Evolutionary conservation across 208 protist genomes (phyloP).

Genomic region (Acanthamoeba lenticulata): DNA sequence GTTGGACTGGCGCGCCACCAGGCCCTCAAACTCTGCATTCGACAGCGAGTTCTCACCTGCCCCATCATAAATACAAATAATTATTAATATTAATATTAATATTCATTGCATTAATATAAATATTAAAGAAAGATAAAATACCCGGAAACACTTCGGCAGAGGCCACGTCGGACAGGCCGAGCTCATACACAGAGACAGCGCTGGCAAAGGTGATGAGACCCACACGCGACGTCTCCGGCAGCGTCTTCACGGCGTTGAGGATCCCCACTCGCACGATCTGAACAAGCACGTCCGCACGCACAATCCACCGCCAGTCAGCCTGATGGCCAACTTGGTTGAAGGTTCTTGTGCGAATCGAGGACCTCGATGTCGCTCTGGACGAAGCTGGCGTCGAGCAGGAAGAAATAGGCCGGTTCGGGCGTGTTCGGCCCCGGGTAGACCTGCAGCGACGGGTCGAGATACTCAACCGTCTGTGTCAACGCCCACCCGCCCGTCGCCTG

Average conservation of each 20-base stretch:
- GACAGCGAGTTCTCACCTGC: not conserved
- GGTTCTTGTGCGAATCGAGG: not conserved
- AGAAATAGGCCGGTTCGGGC: slow-evolving; percentile 5
- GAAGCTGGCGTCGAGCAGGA: slow-evolving; percentile 11
- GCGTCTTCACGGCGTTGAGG: slow-evolving; percentile 12
- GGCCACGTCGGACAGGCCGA: not conserved
- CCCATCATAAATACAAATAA: not conserved
- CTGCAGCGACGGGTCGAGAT: slow-evolving; percentile 35
- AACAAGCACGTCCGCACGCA: not conserved
- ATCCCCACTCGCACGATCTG: not conserved
- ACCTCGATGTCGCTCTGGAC: slow-evolving; percentile 38
- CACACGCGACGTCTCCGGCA: not conserved
- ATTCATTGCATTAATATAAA: not conserved
- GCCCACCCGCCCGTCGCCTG: not conserved
- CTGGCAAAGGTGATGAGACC: slow-evolving; percentile 9
- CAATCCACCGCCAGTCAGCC: not conserved
- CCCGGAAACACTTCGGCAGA: slow-evolving; percentile 52
- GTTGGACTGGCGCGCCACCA: not conserved
- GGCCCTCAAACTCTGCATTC: not conserved
- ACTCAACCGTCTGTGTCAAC: not conserved
- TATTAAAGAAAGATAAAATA: not conserved
- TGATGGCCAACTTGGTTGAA: not conserved
- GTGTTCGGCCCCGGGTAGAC: not conserved
- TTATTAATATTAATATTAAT: not conserved
- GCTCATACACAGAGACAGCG: slow-evolving; percentile 40